These are phyloP conservation scores for Venturia effusa DNA, from an alignment of 2,329 filamentous ascomycete genomes.

Conservation along the genomic window DNA sequence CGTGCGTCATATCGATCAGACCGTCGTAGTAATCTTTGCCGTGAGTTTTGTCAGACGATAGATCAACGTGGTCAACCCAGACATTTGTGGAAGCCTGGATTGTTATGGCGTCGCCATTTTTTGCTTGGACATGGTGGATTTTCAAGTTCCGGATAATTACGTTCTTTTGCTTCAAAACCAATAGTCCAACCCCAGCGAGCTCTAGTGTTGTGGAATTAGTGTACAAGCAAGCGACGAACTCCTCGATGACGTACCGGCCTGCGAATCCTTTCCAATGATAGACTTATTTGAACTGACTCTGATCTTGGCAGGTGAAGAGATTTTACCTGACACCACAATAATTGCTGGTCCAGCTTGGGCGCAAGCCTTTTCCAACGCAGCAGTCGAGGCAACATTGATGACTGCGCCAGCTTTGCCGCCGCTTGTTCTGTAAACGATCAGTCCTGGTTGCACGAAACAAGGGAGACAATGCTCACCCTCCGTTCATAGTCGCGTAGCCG, in stretches of 20 bases:
- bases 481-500: slow-evolving; percentile 10
- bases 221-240: no score
- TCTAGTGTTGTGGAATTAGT: slow-evolving; percentile 15
- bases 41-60: slow-evolving; percentile 19
- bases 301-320: slow-evolving; percentile 32
- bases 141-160: slow-evolving; percentile 49
- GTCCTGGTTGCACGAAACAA: background rate
- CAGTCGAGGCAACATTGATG: slow-evolving; percentile 23
- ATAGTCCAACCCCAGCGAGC: slow-evolving; percentile 37
- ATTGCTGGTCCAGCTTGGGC: slow-evolving; percentile 32
- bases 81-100: slow-evolving; percentile 39
- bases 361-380: slow-evolving; percentile 34
- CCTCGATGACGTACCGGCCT: background rate
- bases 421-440: slow-evolving; percentile 18
- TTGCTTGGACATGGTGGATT: slow-evolving; percentile 35
- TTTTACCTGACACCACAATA: slow-evolving; percentile 35
- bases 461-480: background rate
- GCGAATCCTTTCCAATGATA: slow-evolving; percentile 36
- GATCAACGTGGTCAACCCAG: slow-evolving; percentile 55
- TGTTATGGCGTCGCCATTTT: slow-evolving; percentile 41
- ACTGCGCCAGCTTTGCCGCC: slow-evolving; percentile 28
- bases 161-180: slow-evolving; percentile 38
- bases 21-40: slow-evolving; percentile 62
- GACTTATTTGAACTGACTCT: slow-evolving; percentile 40
- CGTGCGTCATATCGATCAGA: slow-evolving; percentile 54